Evolutionary conservation across 1,284 basidiomycete genomes (phyloP).

Genomic region (Tremellales sp.): DNA sequence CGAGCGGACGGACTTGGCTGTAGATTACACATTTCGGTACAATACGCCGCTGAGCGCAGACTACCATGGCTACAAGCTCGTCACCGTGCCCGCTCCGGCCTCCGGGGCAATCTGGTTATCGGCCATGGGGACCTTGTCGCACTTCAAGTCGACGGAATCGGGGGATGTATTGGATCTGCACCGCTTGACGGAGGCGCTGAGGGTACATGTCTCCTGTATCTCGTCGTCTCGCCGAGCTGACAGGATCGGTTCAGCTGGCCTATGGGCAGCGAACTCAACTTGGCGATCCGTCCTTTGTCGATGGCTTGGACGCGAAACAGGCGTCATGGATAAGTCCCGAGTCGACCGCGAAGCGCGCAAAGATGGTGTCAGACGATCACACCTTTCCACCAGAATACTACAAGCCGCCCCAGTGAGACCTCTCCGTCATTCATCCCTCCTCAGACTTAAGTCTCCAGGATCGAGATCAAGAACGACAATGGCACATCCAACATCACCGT

Average conservation of each 20-base stretch:
- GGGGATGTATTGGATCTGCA: slow-evolving; percentile 27
- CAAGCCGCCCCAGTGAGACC: slow-evolving; percentile 23
- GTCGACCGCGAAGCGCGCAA: slow-evolving; percentile 9
- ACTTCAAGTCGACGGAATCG: slow-evolving; percentile 13
- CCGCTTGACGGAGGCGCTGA: slow-evolving; percentile 29
- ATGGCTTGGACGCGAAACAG: slow-evolving; percentile 25
- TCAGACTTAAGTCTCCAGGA: slow-evolving; percentile 9
- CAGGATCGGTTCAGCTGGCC: slow-evolving; percentile 24
- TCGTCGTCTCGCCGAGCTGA: background rate
- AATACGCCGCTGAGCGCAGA: slow-evolving; percentile 22
- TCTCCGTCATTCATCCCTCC: background rate
- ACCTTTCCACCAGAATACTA: slow-evolving; percentile 29
- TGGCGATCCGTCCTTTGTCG: slow-evolving; percentile 39
- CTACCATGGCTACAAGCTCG: slow-evolving; percentile 32
- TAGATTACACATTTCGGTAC: slow-evolving; percentile 33
- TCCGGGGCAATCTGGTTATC: slow-evolving; percentile 37
- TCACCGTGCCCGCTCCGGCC: slow-evolving; percentile 38
- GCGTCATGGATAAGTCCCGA: slow-evolving; percentile 17
- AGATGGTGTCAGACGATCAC: slow-evolving; percentile 24
- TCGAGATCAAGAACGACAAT: slow-evolving; percentile 31
- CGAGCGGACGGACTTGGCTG: background rate
- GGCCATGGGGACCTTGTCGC: slow-evolving; percentile 31
- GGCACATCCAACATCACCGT: slow-evolving; percentile 45
- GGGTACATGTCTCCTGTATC: slow-evolving; percentile 15
- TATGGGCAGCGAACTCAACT: slow-evolving; percentile 39